Percentiles rank a stretch among this genome's conserved stretches.
phyloP scores from a whole-genome alignment of 306 rosid genomes.

The Vachellia pachyceras region DNA sequence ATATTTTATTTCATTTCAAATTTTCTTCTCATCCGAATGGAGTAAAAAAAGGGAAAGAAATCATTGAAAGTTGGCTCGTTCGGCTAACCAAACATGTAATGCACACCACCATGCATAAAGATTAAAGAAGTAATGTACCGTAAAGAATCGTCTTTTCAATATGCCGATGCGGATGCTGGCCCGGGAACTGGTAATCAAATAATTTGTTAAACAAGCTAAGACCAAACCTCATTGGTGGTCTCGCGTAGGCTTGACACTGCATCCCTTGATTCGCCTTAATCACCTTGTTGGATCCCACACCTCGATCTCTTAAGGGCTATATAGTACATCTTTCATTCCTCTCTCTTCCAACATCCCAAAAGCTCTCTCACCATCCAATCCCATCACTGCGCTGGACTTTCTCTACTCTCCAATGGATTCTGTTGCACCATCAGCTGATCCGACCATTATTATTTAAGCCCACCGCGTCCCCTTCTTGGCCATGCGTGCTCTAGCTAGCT shows the following conservation, averaged over 20 bases:
- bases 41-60: not conserved
- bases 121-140: not conserved
- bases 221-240: too few species aligned
- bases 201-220: not conserved
- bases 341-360: slow-evolving; percentile 40
- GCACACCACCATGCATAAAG: not conserved
- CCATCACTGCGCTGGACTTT: slow-evolving; percentile 6
- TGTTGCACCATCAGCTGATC: slow-evolving; percentile 31
- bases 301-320: slow-evolving; percentile 36
- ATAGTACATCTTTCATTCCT: not conserved
- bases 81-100: not conserved
- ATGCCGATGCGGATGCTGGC: not conserved
- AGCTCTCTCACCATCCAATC: slow-evolving; percentile 53
- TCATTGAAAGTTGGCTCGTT: not conserved
- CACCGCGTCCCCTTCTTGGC: slow-evolving; percentile 26
- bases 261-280: too few species aligned
- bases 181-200: not conserved
- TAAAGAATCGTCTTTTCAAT: not conserved
- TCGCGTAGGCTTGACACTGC: too few species aligned
- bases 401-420: slow-evolving; percentile 39
- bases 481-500: not conserved
- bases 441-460: slow-evolving; percentile 38
- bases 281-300: not conserved
- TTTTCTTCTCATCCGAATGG: too few species aligned
- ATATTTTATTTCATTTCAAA: too few species aligned